These are phyloP conservation scores for Chrysanthemum seticuspe DNA, from an alignment of 129 eudicot species.

Conservation along the genomic window DNA sequence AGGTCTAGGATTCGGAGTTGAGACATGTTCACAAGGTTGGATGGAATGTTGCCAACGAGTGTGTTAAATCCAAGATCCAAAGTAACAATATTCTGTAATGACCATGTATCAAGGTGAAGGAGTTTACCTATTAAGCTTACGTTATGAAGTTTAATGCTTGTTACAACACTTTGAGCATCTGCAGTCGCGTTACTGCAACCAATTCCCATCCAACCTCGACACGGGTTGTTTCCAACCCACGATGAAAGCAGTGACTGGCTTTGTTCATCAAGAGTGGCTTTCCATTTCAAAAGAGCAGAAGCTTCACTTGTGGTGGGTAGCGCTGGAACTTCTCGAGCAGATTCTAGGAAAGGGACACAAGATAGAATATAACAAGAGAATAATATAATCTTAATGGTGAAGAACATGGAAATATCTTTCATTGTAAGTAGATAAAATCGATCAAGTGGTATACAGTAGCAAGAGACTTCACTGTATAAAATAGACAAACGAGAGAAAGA, in stretches of 20 bases:
- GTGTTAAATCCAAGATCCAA: neutral
- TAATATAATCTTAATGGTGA: neutral
- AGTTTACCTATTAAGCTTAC: neutral
- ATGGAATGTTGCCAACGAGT: neutral
- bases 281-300: neutral
- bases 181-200: neutral
- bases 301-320: neutral
- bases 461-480: neutral
- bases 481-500: too few species aligned
- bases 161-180: neutral
- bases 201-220: neutral
- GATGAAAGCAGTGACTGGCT: neutral
- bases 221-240: neutral
- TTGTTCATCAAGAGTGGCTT: neutral
- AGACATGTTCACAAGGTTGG: neutral
- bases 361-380: neutral
- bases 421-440: neutral
- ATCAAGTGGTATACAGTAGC: neutral
- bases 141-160: neutral
- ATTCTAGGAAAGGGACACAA: neutral
- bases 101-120: neutral
- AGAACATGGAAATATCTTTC: neutral
- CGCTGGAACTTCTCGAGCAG: neutral
- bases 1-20: conserved; percentile 14
- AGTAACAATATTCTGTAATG: neutral